Conservation (phyloP, 768 basidiomycete genomes). For the Lactifluus subvellereus region DNA sequence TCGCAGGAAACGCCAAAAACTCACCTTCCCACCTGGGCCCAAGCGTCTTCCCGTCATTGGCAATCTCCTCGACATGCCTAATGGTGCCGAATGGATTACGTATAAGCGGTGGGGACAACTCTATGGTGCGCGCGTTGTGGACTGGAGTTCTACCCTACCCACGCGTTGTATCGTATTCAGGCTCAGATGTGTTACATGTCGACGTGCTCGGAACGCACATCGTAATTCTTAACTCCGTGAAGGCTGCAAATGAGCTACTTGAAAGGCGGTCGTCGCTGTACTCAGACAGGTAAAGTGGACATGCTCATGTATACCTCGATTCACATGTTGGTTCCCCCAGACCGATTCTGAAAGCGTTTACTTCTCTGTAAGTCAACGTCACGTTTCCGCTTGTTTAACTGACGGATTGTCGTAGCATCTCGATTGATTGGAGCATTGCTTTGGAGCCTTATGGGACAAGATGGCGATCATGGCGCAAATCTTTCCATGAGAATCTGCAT, state of each 20-base stretch:
- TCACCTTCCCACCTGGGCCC: slow-evolving; percentile 16
- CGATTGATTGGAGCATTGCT: slow-evolving; percentile 38
- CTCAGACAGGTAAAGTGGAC: slow-evolving; percentile 9
- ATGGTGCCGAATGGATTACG: slow-evolving; percentile 19
- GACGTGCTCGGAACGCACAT: slow-evolving; percentile 23
- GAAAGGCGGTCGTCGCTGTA: slow-evolving; percentile 27
- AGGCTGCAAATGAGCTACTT: slow-evolving; percentile 28
- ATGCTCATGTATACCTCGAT: background rate
- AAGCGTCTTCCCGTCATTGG: slow-evolving; percentile 23
- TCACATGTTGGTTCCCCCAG: background rate
- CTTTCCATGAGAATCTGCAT: slow-evolving; percentile 41
- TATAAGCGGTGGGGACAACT: slow-evolving; percentile 20
- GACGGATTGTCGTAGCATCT: slow-evolving; percentile 33
- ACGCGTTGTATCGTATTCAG: background rate
- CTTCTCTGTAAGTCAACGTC: background rate
- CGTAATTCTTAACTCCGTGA: slow-evolving; percentile 25
- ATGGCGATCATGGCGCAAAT: slow-evolving; percentile 40
- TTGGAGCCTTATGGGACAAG: slow-evolving; percentile 37
- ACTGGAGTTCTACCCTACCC: background rate
- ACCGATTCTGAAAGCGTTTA: slow-evolving; percentile 3
- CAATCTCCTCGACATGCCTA: slow-evolving; percentile 24
- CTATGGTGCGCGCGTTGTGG: slow-evolving; percentile 14
- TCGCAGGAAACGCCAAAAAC: slow-evolving; percentile 2
- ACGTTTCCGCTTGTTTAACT: background rate
- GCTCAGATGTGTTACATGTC: slow-evolving; percentile 24